Evolutionary conservation across 2,329 filamentous ascomycete species (phyloP).

Genomic region (Byssochlamys sp.): DNA sequence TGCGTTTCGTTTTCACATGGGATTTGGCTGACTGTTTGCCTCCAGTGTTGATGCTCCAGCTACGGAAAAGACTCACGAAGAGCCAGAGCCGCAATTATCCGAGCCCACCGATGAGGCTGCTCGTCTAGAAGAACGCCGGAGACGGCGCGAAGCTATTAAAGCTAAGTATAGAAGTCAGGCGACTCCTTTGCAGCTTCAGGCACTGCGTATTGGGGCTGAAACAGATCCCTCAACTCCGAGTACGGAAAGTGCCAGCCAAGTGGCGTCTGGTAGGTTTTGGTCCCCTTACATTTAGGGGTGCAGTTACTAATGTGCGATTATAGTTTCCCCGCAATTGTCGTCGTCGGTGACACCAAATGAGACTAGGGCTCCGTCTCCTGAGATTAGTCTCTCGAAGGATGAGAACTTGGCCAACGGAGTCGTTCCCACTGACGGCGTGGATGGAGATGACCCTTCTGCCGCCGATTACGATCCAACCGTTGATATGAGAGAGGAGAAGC

Average conservation of each 20-base stretch:
- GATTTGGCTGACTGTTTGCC: slow-evolving; percentile 8
- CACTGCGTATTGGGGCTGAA: slow-evolving; percentile 56
- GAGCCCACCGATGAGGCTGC: slow-evolving; percentile 68
- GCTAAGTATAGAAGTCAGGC: slow-evolving; percentile 66
- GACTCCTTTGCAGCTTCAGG: slow-evolving; percentile 65
- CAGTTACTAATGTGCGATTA: slow-evolving; percentile 28
- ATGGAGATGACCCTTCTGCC: slow-evolving; percentile 72
- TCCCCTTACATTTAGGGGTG: background rate
- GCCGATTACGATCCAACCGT: slow-evolving; percentile 83
- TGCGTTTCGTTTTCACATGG: background rate
- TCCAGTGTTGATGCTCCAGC: slow-evolving; percentile 11
- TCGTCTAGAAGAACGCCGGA: slow-evolving; percentile 74
- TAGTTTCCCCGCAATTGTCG: slow-evolving; percentile 30
- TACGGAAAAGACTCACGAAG: slow-evolving; percentile 13
- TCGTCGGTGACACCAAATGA: slow-evolving; percentile 42
- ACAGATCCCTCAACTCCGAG: slow-evolving; percentile 43
- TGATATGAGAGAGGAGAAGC: slow-evolving; percentile 77
- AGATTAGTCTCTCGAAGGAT: slow-evolving; percentile 57
- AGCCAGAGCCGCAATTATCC: slow-evolving; percentile 36
- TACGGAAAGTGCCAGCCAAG: slow-evolving; percentile 28
- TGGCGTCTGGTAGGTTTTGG: slow-evolving; percentile 29
- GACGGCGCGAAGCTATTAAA: slow-evolving; percentile 72
- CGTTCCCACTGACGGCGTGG: slow-evolving; percentile 31
- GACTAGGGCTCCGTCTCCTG: slow-evolving; percentile 43
- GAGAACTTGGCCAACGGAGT: slow-evolving; percentile 54